Conservation (phyloP, 345 rosid species). For the Conringia planisiliqua region DNA sequence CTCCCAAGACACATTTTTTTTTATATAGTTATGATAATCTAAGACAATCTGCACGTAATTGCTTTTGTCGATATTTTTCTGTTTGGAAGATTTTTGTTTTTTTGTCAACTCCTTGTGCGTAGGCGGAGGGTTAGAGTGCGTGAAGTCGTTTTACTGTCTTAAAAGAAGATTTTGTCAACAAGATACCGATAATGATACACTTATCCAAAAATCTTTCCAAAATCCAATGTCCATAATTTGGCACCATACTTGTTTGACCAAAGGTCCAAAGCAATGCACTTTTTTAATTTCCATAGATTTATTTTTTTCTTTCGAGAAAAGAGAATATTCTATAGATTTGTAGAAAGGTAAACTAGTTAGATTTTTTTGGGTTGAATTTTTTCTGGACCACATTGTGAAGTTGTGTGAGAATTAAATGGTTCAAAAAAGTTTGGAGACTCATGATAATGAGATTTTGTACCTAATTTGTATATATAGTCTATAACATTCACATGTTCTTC, state of each 20-base stretch:
- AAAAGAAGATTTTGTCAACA: neutral
- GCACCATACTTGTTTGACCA: neutral
- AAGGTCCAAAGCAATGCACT: too few species aligned
- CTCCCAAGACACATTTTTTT: neutral
- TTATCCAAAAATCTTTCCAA: conserved; percentile 17
- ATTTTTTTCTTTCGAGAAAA: too few species aligned
- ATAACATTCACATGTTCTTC: too few species aligned
- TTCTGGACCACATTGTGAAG: too few species aligned
- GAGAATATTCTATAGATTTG: too few species aligned
- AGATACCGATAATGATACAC: neutral
- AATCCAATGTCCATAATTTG: neutral
- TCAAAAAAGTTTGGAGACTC: too few species aligned
- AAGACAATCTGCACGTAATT: neutral
- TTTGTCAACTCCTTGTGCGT: conserved; percentile 11
- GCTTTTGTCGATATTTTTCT: neutral
- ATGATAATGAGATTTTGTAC: too few species aligned
- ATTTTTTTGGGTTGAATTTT: too few species aligned
- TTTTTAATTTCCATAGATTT: too few species aligned
- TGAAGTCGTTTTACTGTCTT: neutral
- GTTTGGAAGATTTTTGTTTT: neutral
- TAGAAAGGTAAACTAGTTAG: too few species aligned
- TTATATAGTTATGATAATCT: neutral
- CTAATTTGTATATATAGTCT: too few species aligned
- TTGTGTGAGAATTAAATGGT: too few species aligned
- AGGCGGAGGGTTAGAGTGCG: neutral